Evolutionary conservation across 805 yeast species (phyloP), one percentile per base, ranked within the genome.

Genomic region (Peterozyma xylosa): DNA sequence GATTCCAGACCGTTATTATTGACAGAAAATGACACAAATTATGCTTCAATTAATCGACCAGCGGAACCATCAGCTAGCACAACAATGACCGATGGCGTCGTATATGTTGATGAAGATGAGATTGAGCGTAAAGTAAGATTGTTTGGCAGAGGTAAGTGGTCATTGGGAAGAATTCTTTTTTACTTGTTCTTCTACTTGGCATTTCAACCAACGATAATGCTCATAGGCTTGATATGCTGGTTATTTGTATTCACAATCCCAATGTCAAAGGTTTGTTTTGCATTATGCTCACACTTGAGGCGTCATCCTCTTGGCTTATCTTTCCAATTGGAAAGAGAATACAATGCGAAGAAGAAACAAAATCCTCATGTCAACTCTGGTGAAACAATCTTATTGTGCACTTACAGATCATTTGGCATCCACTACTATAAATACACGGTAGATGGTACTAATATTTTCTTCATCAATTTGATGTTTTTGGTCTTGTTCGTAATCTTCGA

Each of bases 361-460:
- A 36, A 46, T 3, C 35, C 36, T 13, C 3, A 21, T 11, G n/a
- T 11, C 14, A 46, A 43, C 9, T 48, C 72, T 39, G 73, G 77
- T 54, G 79, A 74, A 51, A 66, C 78, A 18, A 79, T 93, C 45
- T 63, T 93, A 41, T 69, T 93, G 35, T 89, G 96, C 63, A 90
- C 98, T 1, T 91, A 88, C 64, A 76, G 98, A 56, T 87, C 95
- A 45, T 80, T 88, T 50, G 98, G 98, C 1, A 73, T 78, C 59
- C 96, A 89, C 60, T 93, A 93, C 64, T 93, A 90, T 69, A 93
- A 93, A 68, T 90, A 86, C 62, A 93, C 99, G 0, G 86, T 93
- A 39, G 97, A 87, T 51, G 99, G 99, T 47, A 90, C 97, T 2
- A 91, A 93, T 61, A 85, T 91, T 45, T 86, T 93, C 53, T 84